Conservation (phyloP, 345 rosid species). For the Firmiana major region DNA sequence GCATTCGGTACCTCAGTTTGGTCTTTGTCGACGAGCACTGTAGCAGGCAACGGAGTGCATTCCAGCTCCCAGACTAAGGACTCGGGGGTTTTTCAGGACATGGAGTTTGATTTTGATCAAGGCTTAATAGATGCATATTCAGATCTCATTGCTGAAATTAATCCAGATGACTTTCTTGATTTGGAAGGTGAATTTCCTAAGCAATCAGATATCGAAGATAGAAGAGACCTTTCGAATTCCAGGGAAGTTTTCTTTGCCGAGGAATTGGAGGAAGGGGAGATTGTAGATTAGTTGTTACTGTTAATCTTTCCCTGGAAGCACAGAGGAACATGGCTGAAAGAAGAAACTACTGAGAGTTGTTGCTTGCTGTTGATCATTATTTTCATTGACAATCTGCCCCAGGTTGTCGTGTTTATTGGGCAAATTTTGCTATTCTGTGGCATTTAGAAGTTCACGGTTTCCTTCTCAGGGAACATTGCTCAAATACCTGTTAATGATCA, state of each 20-base stretch:
- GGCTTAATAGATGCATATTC: conserved; percentile 62
- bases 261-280: conserved; percentile 90
- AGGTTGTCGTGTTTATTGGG: background rate
- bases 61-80: conserved; percentile 12
- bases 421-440: background rate
- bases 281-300: conserved; percentile 37
- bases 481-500: background rate
- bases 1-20: conserved; percentile 15
- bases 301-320: background rate
- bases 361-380: background rate
- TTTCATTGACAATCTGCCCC: background rate
- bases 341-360: background rate
- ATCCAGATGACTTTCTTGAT: conserved; percentile 68
- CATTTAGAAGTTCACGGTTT: background rate
- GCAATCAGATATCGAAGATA: conserved; percentile 33
- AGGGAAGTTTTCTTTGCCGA: conserved; percentile 21
- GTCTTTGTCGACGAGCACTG: conserved; percentile 11
- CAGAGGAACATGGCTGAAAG: background rate
- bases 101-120: conserved; percentile 66
- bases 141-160: conserved; percentile 55
- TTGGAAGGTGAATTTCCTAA: conserved; percentile 49
- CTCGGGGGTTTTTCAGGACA: conserved; percentile 20
- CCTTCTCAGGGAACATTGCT: background rate
- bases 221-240: conserved; percentile 19
- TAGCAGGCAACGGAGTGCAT: conserved; percentile 9